phyloP scores from a whole-genome alignment of 1,284 basidiomycete species.

The Meira nashicola region DNA sequence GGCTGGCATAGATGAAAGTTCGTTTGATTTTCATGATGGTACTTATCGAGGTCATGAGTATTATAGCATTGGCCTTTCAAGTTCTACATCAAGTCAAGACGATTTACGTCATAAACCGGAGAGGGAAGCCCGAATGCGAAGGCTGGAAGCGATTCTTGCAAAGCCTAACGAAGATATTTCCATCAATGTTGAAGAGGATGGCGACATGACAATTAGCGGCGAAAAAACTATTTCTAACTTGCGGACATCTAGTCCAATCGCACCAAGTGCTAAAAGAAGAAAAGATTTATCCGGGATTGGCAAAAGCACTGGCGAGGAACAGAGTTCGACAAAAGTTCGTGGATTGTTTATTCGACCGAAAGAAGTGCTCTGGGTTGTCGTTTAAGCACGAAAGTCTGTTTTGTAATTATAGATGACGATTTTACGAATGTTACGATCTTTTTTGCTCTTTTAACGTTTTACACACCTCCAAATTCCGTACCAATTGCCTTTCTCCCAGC shows the following conservation, averaged over 20 bases:
- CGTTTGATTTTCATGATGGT: slow-evolving; percentile 68
- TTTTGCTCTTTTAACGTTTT: not conserved
- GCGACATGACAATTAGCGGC: slow-evolving; percentile 7
- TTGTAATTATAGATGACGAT: not conserved
- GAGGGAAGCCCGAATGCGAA: slow-evolving; percentile 14
- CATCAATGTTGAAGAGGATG: slow-evolving; percentile 8
- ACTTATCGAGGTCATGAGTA: slow-evolving; percentile 71
- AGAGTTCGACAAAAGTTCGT: not conserved
- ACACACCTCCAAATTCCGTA: slow-evolving; percentile 46
- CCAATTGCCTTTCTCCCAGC: slow-evolving; percentile 52
- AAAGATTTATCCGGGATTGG: slow-evolving; percentile 11
- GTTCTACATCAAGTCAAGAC: slow-evolving; percentile 61
- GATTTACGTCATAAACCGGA: slow-evolving; percentile 55
- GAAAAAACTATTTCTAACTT: not conserved
- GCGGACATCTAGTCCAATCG: not conserved
- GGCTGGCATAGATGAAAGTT: slow-evolving; percentile 1
- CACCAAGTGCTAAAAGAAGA: slow-evolving; percentile 14
- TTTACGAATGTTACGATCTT: not conserved
- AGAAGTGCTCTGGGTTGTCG: slow-evolving; percentile 36
- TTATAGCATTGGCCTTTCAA: slow-evolving; percentile 63
- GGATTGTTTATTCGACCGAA: slow-evolving; percentile 26
- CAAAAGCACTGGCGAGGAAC: not conserved
- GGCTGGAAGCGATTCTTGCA: slow-evolving; percentile 15
- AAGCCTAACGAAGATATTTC: slow-evolving; percentile 6
- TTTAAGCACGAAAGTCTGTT: not conserved